A percentile compares a stretch with the other conserved stretches of the same genome.
These are phyloP conservation scores for Cadophora luteo-olivacea DNA, from an alignment of 2,329 filamentous ascomycete genomes.

Conservation along the genomic window DNA sequence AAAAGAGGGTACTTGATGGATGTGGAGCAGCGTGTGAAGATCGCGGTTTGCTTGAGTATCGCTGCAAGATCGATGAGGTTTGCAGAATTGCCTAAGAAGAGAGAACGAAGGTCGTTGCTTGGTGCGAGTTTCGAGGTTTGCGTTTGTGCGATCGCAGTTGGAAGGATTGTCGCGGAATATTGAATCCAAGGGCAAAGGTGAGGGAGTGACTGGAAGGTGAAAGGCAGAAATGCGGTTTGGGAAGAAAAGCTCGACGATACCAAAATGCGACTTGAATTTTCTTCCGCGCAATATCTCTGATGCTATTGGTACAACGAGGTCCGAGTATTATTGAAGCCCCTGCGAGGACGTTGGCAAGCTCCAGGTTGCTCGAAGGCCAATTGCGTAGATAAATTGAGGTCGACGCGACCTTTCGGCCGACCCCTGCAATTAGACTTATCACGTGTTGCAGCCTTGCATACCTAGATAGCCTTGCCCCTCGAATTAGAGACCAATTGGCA, in stretches of 20 bases:
- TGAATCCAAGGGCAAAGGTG: conserved; percentile 11
- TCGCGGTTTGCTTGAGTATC: not conserved
- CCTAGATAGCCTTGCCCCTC: not conserved
- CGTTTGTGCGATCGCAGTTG: conserved; percentile 16
- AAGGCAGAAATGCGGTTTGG: conserved; percentile 12
- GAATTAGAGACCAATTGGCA: not conserved
- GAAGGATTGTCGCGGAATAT: not conserved
- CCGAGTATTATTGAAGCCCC: conserved; percentile 3
- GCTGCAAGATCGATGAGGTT: conserved; percentile 1
- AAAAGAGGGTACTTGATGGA: not conserved
- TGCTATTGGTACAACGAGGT: conserved; percentile 7
- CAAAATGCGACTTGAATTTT: not conserved
- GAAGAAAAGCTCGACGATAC: not conserved
- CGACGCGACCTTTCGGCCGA: not conserved
- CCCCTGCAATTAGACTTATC: conserved; percentile 1
- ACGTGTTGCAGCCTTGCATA: conserved; percentile 1
- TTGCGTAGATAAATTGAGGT: conserved; percentile 5
- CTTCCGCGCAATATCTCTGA: not conserved
- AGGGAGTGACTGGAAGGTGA: conserved; percentile 7
- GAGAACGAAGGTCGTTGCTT: conserved; percentile 1
- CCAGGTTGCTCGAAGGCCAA: not conserved
- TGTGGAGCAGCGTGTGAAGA: not conserved
- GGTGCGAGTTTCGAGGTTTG: conserved; percentile 5
- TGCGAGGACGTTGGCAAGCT: conserved; percentile 10
- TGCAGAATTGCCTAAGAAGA: not conserved